Evolutionary conservation across 108 stramenopile genomes (phyloP), one percentile per base, ranked within the genome.

Genomic region (Chaetoceros tenuissimus): DNA sequence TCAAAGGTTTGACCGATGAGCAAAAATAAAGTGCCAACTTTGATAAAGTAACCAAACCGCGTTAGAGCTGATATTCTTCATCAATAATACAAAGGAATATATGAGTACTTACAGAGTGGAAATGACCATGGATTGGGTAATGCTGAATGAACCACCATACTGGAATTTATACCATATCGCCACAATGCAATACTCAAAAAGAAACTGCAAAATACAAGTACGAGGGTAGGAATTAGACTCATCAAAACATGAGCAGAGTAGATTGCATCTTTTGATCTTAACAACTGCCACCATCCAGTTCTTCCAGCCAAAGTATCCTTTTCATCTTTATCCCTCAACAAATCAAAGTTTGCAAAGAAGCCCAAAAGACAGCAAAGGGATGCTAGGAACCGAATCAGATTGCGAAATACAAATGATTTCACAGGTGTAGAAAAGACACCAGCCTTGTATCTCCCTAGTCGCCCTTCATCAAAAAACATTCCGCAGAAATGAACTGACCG

Each of bases 391-490:
- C 77, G 69, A 30, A 78, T 72, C 18, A 72, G 66, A 55, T 78
- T 78, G 22, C 77, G 30, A 31, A 78, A 24, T 24, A 63, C 43
- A 43, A 51, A 63, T 1, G 62, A 63, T n/a, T 55, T 40, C 1
- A 21, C 8, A 24, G 51, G 22, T 55, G 68, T 74, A 43, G 63
- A 70, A 19, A 63, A 60, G 64, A 74, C 69, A 2, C 56, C 57
- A 0, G 56, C 59, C 40, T 60, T 68, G 30, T 60, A 69, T 21
- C 69, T 59, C 22, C 72, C 64, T 3, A 72, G 53, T 20, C 64
- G 28, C 1, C 77, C 77, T 28, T 78, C 77, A 48, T 78, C 77
- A 53, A 78, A 78, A 48, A 60, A 66, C 60, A 78, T 74, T n/a
- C 72, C 72, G 28, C 72, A 74, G 57, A 78, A 73, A 50, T 77